Percentiles rank a stretch among this genome's conserved stretches.
phyloP scores from a whole-genome alignment of 2,329 filamentous ascomycete species.

The Ophiostoma novo-ulmi region DNA sequence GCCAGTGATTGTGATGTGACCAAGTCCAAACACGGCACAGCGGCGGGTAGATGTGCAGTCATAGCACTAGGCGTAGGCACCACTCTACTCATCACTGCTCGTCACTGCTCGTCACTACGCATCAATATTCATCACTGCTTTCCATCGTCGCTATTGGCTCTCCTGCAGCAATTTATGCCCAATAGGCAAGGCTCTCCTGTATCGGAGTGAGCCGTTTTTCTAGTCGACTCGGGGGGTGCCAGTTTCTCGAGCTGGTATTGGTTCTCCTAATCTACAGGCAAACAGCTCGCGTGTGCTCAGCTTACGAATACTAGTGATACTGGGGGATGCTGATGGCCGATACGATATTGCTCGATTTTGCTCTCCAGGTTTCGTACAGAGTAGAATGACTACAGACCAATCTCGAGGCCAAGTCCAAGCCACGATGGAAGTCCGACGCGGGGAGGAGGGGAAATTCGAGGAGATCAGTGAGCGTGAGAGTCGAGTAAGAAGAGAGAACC shows the following conservation, averaged over 20 bases:
- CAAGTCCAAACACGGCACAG: not conserved
- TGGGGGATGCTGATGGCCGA: not conserved
- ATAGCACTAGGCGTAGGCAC: not conserved
- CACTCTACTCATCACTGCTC: no score
- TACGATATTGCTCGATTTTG: not conserved
- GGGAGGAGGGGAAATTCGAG: not conserved
- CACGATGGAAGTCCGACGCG: constrained; percentile 5
- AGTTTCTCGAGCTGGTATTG: not conserved
- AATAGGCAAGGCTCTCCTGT: not conserved
- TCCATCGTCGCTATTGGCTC: not conserved
- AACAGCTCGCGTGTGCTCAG: not conserved
- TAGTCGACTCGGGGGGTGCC: not conserved
- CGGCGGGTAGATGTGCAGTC: not conserved
- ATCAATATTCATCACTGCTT: not conserved
- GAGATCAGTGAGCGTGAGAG: not conserved
- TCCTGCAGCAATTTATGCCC: not conserved
- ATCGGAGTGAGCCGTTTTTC: not conserved
- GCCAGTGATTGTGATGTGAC: not conserved
- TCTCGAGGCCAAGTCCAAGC: not conserved
- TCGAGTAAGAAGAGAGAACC: not conserved
- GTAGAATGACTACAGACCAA: not conserved
- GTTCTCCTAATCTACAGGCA: no score
- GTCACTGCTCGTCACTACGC: not conserved
- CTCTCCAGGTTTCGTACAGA: not conserved
- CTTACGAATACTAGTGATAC: not conserved